Percentiles rank a stretch among this genome's conserved stretches.
These are phyloP conservation scores for Cutaneotrichosporon cyanovorans DNA, from an alignment of 1,284 basidiomycete species.

Conservation along the genomic window DNA sequence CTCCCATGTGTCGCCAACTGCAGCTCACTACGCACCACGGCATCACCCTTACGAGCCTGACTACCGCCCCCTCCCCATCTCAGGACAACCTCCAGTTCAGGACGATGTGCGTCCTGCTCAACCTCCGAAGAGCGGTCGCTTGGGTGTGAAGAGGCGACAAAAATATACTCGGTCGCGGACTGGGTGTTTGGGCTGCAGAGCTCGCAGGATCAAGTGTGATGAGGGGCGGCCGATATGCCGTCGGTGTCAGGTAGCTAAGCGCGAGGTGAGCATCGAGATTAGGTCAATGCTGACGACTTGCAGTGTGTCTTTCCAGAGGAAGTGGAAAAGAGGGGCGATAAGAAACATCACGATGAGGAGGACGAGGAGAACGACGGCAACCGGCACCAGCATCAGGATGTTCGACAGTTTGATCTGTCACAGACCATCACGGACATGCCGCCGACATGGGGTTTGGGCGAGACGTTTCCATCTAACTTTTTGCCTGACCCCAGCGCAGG, in stretches of 20 bases:
- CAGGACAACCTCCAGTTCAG: too few species aligned
- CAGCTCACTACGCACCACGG: too few species aligned
- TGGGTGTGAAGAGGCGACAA: slow-evolving; percentile 32
- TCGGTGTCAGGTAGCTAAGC: slow-evolving; percentile 38
- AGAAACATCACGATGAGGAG: background rate
- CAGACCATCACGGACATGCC: slow-evolving; percentile 7
- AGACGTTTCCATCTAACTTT: background rate
- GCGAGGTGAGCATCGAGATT: slow-evolving; percentile 25
- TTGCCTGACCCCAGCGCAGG: too few species aligned
- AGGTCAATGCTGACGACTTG: background rate
- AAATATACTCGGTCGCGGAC: slow-evolving; percentile 42
- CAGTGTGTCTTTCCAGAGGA: slow-evolving; percentile 9
- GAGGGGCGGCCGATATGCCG: slow-evolving; percentile 38
- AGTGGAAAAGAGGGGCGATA: slow-evolving; percentile 7
- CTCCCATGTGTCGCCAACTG: too few species aligned
- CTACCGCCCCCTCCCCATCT: too few species aligned
- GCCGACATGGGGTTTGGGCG: background rate
- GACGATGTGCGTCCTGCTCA: background rate
- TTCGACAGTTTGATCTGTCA: slow-evolving; percentile 5
- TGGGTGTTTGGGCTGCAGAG: slow-evolving; percentile 39
- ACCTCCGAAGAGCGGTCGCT: slow-evolving; percentile 13
- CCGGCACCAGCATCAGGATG: background rate
- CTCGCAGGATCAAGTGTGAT: slow-evolving; percentile 42
- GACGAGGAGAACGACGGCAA: background rate
- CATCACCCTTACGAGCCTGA: too few species aligned